A percentile compares a stretch with the other conserved stretches of the same genome.
These are phyloP conservation scores for Suillus hirtellus DNA, from an alignment of 768 basidiomycete species.

Conservation along the genomic window DNA sequence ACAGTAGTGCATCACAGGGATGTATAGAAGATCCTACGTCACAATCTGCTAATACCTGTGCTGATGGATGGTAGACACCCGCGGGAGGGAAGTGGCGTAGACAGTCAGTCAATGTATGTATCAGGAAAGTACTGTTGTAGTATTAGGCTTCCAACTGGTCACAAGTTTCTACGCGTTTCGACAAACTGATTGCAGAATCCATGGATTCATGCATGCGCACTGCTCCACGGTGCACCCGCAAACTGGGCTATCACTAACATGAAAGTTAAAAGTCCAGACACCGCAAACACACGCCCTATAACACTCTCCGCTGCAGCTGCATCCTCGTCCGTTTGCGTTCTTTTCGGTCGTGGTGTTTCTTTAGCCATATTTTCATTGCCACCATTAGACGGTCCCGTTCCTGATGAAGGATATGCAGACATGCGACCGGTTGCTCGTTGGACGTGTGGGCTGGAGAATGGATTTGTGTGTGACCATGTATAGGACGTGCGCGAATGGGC, in stretches of 20 bases:
- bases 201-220: constrained; percentile 3
- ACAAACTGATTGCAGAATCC: neutral
- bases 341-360: constrained; percentile 2
- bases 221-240: constrained; percentile 8
- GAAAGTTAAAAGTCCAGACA: constrained; percentile 27
- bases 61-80: neutral
- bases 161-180: neutral
- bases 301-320: constrained; percentile 26
- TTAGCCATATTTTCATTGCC: constrained; percentile 2
- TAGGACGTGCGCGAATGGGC: constrained; percentile 5
- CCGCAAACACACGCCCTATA: constrained; percentile 26
- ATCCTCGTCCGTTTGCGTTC: constrained; percentile 21
- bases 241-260: constrained; percentile 27
- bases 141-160: neutral
- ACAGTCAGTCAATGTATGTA: neutral
- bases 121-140: neutral
- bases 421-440: constrained; percentile 28
- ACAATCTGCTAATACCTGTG: neutral
- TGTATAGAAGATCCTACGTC: neutral
- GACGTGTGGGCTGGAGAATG: constrained; percentile 27
- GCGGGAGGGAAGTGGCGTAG: neutral
- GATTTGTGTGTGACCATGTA: constrained; percentile 18
- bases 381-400: constrained; percentile 1
- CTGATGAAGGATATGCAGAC: constrained; percentile 12
- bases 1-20: neutral